Evolutionary conservation across 2,329 filamentous ascomycete genomes (phyloP).

Genomic region (Cercospora nicotianae): DNA sequence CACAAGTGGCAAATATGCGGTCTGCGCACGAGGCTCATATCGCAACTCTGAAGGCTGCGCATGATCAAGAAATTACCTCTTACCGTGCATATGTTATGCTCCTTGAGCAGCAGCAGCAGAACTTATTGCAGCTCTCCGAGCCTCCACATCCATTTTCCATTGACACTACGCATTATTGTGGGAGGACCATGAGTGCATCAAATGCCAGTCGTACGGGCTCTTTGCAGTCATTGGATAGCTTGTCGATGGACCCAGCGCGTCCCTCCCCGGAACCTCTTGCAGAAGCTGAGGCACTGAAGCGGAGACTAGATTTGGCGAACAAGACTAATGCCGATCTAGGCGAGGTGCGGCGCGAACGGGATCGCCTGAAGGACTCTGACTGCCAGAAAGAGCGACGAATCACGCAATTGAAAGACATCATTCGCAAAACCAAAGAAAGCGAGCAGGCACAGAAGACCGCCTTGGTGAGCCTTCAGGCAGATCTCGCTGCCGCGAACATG

Average conservation of each 20-base stretch:
- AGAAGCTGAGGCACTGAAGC: not conserved
- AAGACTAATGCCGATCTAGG: conserved; percentile 31
- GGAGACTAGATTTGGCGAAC: not conserved
- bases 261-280: not conserved
- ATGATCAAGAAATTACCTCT: conserved; percentile 44
- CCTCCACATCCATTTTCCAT: not conserved
- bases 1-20: conserved; percentile 41
- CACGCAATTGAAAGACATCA: conserved; percentile 42
- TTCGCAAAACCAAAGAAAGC: conserved; percentile 42
- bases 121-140: not conserved
- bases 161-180: not conserved
- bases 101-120: conserved; percentile 42
- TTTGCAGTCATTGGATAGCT: not conserved
- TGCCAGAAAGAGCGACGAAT: conserved; percentile 41
- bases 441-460: conserved; percentile 41
- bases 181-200: not conserved
- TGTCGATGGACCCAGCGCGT: not conserved
- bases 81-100: conserved; percentile 41
- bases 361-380: conserved; percentile 41
- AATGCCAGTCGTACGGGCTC: not conserved
- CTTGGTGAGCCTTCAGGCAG: conserved; percentile 42
- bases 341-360: conserved; percentile 42
- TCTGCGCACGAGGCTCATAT: conserved; percentile 44
- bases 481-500: conserved; percentile 44
- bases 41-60: conserved; percentile 40